Percentiles rank a stretch among this genome's conserved stretches.
Conservation (phyloP, 2,329 filamentous ascomycete species). For the Ilyonectria mors-panacis region DNA sequence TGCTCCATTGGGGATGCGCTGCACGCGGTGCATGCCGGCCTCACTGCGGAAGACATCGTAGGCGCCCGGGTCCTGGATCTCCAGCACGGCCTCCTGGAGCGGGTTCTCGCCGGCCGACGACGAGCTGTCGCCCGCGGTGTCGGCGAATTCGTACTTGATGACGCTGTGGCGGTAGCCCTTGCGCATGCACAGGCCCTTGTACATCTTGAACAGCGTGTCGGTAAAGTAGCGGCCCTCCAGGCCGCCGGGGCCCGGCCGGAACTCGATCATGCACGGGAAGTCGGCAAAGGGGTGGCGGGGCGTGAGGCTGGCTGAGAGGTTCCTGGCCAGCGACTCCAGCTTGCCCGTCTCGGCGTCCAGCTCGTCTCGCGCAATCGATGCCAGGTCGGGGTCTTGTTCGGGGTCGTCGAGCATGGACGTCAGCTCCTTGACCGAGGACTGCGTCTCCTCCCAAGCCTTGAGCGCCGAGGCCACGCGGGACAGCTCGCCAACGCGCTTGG, state of each 20-base stretch:
- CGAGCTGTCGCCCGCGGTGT: constrained; percentile 70
- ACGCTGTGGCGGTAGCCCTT: constrained; percentile 76
- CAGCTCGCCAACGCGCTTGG: constrained; percentile 74
- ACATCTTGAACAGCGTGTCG: constrained; percentile 91
- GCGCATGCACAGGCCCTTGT: constrained; percentile 81
- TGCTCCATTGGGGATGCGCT: constrained; percentile 92
- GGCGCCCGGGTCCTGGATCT: constrained; percentile 81
- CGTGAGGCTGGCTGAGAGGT: constrained; percentile 83
- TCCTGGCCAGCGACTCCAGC: constrained; percentile 74
- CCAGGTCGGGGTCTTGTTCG: constrained; percentile 77
- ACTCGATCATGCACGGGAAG: constrained; percentile 91
- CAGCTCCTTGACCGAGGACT: constrained; percentile 69
- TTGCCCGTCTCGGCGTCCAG: constrained; percentile 75
- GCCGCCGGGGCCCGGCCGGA: constrained; percentile 92
- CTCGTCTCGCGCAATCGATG: constrained; percentile 85
- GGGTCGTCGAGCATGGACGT: constrained; percentile 60
- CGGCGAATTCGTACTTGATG: constrained; percentile 85
- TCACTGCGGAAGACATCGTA: constrained; percentile 89
- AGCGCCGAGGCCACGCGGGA: constrained; percentile 71
- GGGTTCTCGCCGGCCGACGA: constrained; percentile 74
- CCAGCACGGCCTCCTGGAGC: constrained; percentile 89
- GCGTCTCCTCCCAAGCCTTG: constrained; percentile 70
- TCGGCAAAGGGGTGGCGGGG: constrained; percentile 92
- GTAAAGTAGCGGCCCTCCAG: constrained; percentile 94
- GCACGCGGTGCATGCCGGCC: constrained; percentile 94